These are phyloP conservation scores for Nicotiana undulata DNA, from an alignment of 257 asterid genomes.

Conservation along the genomic window DNA sequence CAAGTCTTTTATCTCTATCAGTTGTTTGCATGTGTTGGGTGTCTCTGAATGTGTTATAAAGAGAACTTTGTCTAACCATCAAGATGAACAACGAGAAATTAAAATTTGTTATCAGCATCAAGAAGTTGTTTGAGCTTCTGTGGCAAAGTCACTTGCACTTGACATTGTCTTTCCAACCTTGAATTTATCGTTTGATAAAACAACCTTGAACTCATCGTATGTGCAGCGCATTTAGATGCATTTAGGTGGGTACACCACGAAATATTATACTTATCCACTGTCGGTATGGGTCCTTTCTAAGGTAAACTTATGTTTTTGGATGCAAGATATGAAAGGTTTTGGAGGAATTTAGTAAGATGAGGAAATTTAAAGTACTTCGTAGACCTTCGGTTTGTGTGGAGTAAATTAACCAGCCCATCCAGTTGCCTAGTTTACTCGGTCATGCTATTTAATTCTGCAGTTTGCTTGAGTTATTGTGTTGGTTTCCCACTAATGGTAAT, in stretches of 20 bases:
- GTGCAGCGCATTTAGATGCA: not conserved
- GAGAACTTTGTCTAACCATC: not conserved
- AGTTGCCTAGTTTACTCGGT: not conserved
- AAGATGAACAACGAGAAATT: not conserved
- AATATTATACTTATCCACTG: not conserved
- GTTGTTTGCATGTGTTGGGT: not conserved
- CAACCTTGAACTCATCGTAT: not conserved
- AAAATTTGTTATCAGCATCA: not conserved
- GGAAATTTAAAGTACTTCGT: not conserved
- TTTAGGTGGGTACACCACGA: not conserved
- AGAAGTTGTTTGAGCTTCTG: not conserved
- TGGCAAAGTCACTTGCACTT: not conserved
- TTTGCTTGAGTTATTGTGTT: not conserved
- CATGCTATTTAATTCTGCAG: not conserved
- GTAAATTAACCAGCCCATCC: not conserved
- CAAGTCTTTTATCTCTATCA: not conserved
- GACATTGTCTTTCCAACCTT: not conserved
- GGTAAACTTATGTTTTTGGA: not conserved
- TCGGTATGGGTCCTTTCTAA: not conserved
- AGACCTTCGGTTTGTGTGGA: not conserved
- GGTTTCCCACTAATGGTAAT: not conserved
- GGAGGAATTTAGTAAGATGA: not conserved
- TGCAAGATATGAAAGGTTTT: not conserved
- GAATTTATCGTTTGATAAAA: not conserved
- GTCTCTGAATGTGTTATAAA: not conserved